Evolutionary conservation across 495 filamentous ascomycete species (phyloP).

Genomic region (Lasiosphaeria miniovina): DNA sequence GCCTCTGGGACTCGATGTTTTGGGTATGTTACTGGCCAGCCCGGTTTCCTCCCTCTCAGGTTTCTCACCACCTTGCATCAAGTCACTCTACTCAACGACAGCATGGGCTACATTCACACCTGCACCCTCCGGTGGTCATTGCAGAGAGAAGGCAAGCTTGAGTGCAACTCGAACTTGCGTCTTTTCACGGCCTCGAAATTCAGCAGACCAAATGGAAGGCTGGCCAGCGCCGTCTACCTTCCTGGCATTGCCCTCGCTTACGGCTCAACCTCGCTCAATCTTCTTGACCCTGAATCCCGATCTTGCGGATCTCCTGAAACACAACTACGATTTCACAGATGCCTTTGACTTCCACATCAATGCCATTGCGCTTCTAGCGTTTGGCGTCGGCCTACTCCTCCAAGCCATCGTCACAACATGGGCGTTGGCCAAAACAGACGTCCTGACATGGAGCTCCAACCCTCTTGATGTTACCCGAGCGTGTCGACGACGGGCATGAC

Average conservation of each 20-base stretch:
- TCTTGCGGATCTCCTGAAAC: constrained; percentile 18
- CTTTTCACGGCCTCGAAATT: constrained; percentile 31
- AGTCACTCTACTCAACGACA: constrained; percentile 38
- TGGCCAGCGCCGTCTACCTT: constrained; percentile 31
- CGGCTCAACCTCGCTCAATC: constrained; percentile 37
- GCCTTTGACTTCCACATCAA: constrained; percentile 28
- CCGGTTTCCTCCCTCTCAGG: not conserved
- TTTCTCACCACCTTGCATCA: not conserved
- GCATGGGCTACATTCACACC: constrained; percentile 40
- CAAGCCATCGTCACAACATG: constrained; percentile 37
- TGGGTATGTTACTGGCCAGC: constrained; percentile 15
- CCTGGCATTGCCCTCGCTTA: constrained; percentile 34
- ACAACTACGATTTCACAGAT: constrained; percentile 13
- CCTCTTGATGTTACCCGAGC: constrained; percentile 30
- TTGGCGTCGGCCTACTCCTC: constrained; percentile 33
- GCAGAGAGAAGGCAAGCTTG: constrained; percentile 38
- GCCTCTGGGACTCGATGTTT: constrained; percentile 27
- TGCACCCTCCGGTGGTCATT: constrained; percentile 43
- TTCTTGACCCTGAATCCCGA: constrained; percentile 33
- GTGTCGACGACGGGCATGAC: constrained; percentile 18
- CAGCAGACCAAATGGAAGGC: constrained; percentile 25
- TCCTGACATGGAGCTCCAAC: constrained; percentile 39
- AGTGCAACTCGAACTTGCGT: constrained; percentile 44
- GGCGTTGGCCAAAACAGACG: constrained; percentile 27
- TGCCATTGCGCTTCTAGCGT: constrained; percentile 32